Conservation (phyloP, 1,139 yeast genomes). For the Kazachstania sp. region DNA sequence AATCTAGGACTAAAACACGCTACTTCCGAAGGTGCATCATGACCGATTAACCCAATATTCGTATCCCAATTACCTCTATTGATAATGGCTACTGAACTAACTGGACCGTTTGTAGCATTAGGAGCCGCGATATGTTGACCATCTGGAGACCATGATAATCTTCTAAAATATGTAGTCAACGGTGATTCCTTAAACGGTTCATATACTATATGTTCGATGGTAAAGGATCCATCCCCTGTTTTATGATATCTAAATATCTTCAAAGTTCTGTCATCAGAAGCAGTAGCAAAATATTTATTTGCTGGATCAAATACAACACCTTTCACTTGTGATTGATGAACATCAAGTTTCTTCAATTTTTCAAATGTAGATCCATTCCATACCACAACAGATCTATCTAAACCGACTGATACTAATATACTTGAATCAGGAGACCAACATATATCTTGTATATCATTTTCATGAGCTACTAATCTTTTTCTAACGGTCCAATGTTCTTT, state of each 20-base stretch:
- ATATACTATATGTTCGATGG: constrained; percentile 72
- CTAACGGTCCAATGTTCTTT: constrained; percentile 90
- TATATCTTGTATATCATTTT: constrained; percentile 91
- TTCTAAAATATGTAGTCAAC: constrained; percentile 79
- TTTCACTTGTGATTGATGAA: constrained; percentile 91
- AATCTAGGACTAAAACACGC: constrained; percentile 77
- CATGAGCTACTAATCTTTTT: constrained; percentile 88
- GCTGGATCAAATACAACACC: constrained; percentile 98
- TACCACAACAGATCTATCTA: constrained; percentile 81
- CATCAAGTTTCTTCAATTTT: constrained; percentile 76
- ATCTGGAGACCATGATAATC: constrained; percentile 97
- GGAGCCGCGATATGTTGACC: constrained; percentile 96
- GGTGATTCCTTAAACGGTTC: constrained; percentile 89
- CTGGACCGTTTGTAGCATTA: constrained; percentile 95
- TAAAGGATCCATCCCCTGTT: constrained; percentile 69
- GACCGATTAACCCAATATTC: constrained; percentile 83
- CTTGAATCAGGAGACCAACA: constrained; percentile 97
- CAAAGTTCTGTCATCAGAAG: constrained; percentile 89
- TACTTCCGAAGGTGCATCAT: constrained; percentile 94
- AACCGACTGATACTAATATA: constrained; percentile 82
- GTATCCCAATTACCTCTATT: constrained; percentile 92
- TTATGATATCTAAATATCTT: constrained; percentile 79
- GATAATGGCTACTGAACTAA: constrained; percentile 78
- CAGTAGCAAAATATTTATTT: constrained; percentile 92
- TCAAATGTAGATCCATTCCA: constrained; percentile 95